Evolutionary conservation across 192 early-diverging fungal species (phyloP), one percentile per base, ranked within the genome.

Genomic region (Linnemannia schmuckeri): DNA sequence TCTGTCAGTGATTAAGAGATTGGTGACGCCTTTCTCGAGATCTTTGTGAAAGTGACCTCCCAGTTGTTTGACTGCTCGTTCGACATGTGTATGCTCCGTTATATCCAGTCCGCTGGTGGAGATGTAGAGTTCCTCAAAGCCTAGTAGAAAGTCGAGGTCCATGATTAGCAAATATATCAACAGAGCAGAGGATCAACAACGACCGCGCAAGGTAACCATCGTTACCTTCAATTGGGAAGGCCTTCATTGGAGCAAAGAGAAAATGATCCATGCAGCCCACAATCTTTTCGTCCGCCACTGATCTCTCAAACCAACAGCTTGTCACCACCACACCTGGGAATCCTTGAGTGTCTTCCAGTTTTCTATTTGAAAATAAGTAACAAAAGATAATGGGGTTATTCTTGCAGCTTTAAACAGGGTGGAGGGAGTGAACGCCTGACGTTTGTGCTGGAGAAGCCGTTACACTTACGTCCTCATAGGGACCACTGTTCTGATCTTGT

Each of bases 261-360:
- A 87, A 81, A 27, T 81, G 76, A 12, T 87, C 70, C 20, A 47
- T 42, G 22, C 70, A 74, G 6, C 79, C 40, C 2, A 87, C 74
- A n/a, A 76, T 79, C 20, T 40, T 49, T 24, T 81, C 79, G 27
- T 81, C 79, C 3, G 69, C 22, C 3, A 87, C 24, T 7, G 85
- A 87, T 2, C 72, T 77, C 13, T 87, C 79, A 27, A 87, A 81
- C 85, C 85, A 87, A 46, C 70, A 81, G 37, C 52, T 77, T 5
- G 79, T 87, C 57, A 87, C 27, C 3, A 87, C 80, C 2, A 78
- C 76, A 0, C 79, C 79, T 71, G 41, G 70, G 6, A 79, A 41
- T 15, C 54, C 49, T 18, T 70, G 15, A 18, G 71, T 35, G 4
- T 30, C 63, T 13, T 66, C 61, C 2, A 66, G 61, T 33, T 66